Evolutionary conservation across 2,329 filamentous ascomycete species (phyloP), one percentile per base, ranked within the genome.

Genomic region (Colletotrichum magnum): DNA sequence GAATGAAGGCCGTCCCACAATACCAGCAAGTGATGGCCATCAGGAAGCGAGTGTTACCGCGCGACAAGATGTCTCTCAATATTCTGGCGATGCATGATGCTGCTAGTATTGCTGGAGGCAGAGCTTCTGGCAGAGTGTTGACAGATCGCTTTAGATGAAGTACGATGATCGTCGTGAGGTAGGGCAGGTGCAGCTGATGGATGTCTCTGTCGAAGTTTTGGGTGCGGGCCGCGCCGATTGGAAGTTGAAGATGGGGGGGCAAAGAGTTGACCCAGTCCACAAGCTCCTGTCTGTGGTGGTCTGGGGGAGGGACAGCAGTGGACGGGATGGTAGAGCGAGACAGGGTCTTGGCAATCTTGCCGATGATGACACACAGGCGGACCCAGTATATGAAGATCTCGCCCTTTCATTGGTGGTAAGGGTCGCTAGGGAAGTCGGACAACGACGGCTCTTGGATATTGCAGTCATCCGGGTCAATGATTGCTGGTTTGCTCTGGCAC

Each of bases 21-120:
- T 84, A 82, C 82, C 82, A 84, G 45, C 80, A 81, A 0, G 79
- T 79, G 9, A 84, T 83, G 1, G 79, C 80, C 77, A 81, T 82
- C 1, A 84, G 75, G 51, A 82, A 84, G 1, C 81, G 73, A 0
- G 78, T 77, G 36, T 80, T 76, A 0, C 82, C 82, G 0, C 82
- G 76, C 1, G 77, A 76, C 0, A 84, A 67, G 3, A 81, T 77
- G 43, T 84, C 81, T 39, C 78, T 71, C 7, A 84, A 73, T 36
- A 82, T 80, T 6, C 79, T 75, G 4, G 78, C 77, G 18, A 80
- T 77, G 69, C 79, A 82, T 3, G 79, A 80, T 5, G 80, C 80
- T 1, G 80, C 79, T 2, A 82, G 68, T 6, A 80, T 77, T 18
- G 79, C 80, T 1, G 79, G 75, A 4, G 77, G 77, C 13, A 79